A percentile compares a stretch with the other conserved stretches of the same genome.
These are phyloP conservation scores for Penicillium longicatenatum DNA, from an alignment of 495 filamentous ascomycete species.

Conservation along the genomic window DNA sequence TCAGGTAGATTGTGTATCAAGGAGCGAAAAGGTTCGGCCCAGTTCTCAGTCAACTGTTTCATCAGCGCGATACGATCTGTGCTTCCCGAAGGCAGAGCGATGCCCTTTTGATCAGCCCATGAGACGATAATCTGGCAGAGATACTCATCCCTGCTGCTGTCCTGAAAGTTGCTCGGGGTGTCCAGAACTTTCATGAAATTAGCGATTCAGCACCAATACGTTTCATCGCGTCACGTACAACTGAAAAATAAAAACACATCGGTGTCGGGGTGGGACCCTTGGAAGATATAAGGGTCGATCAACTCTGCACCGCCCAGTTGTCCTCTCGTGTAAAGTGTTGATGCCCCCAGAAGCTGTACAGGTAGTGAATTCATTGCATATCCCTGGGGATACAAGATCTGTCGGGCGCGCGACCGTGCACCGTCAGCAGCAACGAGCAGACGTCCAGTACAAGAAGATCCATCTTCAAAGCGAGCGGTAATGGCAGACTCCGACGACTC, in stretches of 20 bases:
- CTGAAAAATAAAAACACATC: conserved; percentile 60
- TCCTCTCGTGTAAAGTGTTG: conserved; percentile 39
- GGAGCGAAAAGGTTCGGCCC: conserved; percentile 57
- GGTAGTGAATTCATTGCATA: conserved; percentile 45
- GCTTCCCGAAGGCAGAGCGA: conserved; percentile 43
- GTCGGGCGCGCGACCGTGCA: conserved; percentile 46
- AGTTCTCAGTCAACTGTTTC: conserved; percentile 52
- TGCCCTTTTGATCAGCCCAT: conserved; percentile 48
- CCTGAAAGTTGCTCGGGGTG: conserved; percentile 47
- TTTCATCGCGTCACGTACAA: conserved; percentile 22
- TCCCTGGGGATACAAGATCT: conserved; percentile 36
- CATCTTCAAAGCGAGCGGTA: conserved; percentile 54
- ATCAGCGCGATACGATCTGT: conserved; percentile 50
- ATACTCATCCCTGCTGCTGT: conserved; percentile 38
- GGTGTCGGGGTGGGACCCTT: conserved; percentile 58
- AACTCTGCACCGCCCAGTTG: conserved; percentile 44
- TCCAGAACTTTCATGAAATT: conserved; percentile 41
- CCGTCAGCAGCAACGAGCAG: conserved; percentile 62
- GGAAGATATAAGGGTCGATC: conserved; percentile 63
- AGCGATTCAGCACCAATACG: conserved; percentile 1
- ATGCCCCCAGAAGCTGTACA: conserved; percentile 50
- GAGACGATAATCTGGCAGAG: conserved; percentile 55
- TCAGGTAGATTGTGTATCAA: conserved; percentile 48
- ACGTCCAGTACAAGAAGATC: conserved; percentile 43
- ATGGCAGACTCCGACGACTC: conserved; percentile 31